These are phyloP conservation scores for Rubia tinctorum DNA, from an alignment of 305 asterid genomes.

Conservation along the genomic window DNA sequence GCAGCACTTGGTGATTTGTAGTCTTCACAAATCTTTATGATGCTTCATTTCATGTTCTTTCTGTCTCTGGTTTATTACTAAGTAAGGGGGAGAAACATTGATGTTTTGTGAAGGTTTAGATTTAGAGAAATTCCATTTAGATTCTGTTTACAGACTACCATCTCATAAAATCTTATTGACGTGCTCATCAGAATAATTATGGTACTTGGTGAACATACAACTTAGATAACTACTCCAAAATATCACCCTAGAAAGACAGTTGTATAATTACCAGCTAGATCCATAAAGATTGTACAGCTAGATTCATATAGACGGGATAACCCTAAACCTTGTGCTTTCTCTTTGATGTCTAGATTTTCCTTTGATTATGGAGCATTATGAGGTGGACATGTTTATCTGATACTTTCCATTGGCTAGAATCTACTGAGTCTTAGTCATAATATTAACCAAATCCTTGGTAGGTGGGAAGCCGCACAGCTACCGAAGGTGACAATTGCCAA, in stretches of 20 bases:
- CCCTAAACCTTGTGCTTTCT: background rate
- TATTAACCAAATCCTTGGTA: conserved; percentile 21
- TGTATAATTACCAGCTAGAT: too few relatives aligned
- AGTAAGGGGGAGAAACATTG: background rate
- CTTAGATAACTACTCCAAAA: background rate
- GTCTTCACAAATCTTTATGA: background rate
- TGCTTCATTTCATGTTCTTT: background rate
- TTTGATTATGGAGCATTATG: background rate
- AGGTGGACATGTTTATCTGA: background rate
- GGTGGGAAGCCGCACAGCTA: conserved; percentile 84
- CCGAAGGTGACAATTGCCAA: conserved; percentile 73
- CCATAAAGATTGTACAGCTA: background rate
- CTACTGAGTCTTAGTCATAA: background rate
- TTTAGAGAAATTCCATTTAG: background rate
- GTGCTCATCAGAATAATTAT: background rate
- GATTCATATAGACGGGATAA: background rate
- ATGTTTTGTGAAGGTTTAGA: background rate
- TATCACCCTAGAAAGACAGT: background rate
- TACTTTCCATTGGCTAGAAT: background rate
- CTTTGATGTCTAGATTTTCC: background rate
- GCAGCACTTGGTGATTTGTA: background rate
- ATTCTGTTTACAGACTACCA: background rate
- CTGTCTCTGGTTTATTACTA: background rate
- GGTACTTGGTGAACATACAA: background rate
- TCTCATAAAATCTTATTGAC: too few relatives aligned